A percentile compares a stretch with the other conserved stretches of the same genome.
Conservation (phyloP, 495 filamentous ascomycete genomes). For the Penicillium cosmopolitanum region DNA sequence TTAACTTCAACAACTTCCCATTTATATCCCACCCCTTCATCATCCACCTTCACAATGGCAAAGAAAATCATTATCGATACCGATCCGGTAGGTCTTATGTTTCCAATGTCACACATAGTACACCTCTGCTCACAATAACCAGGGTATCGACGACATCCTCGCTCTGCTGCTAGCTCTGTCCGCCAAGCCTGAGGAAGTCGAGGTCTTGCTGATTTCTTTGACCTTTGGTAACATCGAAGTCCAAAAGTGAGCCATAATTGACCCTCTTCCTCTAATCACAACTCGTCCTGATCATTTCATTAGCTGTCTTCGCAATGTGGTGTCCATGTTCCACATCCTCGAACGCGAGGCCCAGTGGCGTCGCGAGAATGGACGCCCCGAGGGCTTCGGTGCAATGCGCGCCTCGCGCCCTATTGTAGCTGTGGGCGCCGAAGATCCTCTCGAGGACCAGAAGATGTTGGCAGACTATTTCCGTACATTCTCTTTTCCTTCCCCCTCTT, state of each 20-base stretch:
- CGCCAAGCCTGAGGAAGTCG: conserved; percentile 80
- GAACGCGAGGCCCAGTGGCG: conserved; percentile 91
- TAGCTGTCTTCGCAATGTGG: conserved; percentile 86
- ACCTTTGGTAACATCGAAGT: conserved; percentile 93
- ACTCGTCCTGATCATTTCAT: neutral
- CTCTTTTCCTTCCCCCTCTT: neutral
- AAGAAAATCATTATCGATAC: conserved; percentile 93
- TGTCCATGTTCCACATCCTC: conserved; percentile 90
- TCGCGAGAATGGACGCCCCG: conserved; percentile 59
- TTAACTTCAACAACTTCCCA: conserved; percentile 11
- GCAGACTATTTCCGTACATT: conserved; percentile 89
- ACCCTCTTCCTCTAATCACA: neutral
- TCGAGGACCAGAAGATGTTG: conserved; percentile 81
- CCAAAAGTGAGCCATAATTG: conserved; percentile 56
- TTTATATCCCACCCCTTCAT: conserved; percentile 11
- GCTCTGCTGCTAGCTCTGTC: conserved; percentile 84
- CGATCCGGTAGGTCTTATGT: conserved; percentile 71
- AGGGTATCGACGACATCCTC: conserved; percentile 92
- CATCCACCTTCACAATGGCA: conserved; percentile 11
- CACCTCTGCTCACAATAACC: neutral
- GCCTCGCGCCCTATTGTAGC: conserved; percentile 79
- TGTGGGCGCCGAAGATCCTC: conserved; percentile 79
- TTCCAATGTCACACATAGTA: no score
- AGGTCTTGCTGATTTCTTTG: conserved; percentile 85
- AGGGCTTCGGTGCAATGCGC: conserved; percentile 70